Evolutionary conservation across 345 rosid species (phyloP).

Genomic region (Rhodomyrtus tomentosa): DNA sequence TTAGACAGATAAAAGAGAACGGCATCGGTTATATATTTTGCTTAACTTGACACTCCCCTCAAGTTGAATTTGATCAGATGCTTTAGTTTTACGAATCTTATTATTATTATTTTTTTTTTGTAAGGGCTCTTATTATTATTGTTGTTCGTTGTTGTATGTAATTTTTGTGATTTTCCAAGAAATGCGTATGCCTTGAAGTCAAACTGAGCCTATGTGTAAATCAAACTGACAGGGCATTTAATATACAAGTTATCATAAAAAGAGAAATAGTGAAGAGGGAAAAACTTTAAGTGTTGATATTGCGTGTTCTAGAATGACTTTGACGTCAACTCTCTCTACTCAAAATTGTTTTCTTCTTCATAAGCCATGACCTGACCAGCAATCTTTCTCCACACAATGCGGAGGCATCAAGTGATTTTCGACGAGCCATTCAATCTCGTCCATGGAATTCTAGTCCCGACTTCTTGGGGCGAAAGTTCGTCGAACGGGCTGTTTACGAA

Average conservation of each 20-base stretch:
- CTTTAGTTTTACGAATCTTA: background rate
- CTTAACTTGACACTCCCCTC: background rate
- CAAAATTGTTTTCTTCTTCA: background rate
- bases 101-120: too few species aligned
- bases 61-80: background rate
- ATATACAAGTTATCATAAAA: too few species aligned
- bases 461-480: background rate
- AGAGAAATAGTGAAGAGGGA: too few species aligned
- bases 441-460: background rate
- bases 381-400: fast-evolving
- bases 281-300: background rate
- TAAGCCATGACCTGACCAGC: background rate
- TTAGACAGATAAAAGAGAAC: background rate
- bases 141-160: too few species aligned
- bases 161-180: too few species aligned
- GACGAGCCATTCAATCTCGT: background rate
- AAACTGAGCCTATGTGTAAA: too few species aligned
- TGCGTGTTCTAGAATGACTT: fast-evolving
- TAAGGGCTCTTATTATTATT: too few species aligned
- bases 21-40: background rate
- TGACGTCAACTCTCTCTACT: fast-evolving
- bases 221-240: too few species aligned
- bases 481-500: background rate
- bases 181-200: too few species aligned
- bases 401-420: background rate